Conservation (phyloP, 345 rosid genomes). For the Balakata baccata region DNA sequence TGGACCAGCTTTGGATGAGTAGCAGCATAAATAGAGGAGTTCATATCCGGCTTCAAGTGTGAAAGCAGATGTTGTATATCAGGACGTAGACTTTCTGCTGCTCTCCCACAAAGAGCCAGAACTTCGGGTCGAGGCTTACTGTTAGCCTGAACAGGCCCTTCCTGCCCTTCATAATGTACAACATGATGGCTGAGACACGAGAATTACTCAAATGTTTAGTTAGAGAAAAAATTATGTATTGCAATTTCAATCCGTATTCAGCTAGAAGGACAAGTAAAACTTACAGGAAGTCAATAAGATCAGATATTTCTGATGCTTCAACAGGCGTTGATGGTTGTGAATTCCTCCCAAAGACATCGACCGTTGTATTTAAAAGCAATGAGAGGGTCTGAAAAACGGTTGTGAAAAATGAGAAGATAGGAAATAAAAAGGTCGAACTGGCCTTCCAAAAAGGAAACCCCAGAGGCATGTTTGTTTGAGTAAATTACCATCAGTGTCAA, state of each 20-base stretch:
- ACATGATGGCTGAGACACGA: constrained; percentile 63
- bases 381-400: constrained; percentile 53
- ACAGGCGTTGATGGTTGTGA: constrained; percentile 47
- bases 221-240: neutral
- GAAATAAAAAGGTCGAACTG: neutral
- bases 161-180: constrained; percentile 91
- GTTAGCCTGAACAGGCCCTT: constrained; percentile 83
- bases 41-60: constrained; percentile 69
- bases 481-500: neutral
- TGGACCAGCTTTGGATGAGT: constrained; percentile 71
- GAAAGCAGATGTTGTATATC: constrained; percentile 85
- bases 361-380: constrained; percentile 59
- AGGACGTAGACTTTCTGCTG: constrained; percentile 66
- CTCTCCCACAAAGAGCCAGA: constrained; percentile 60
- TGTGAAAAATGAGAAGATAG: neutral
- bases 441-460: neutral
- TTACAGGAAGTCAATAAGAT: constrained; percentile 88
- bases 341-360: constrained; percentile 81
- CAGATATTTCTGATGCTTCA: constrained; percentile 79
- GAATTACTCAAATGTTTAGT: neutral
- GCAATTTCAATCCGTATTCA: constrained; percentile 4
- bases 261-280: constrained; percentile 18
- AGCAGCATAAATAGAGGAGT: constrained; percentile 77
- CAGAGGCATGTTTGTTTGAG: neutral
- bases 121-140: constrained; percentile 85